Base-by-base conservation (phyloP, 352 stramenopile species). In the Pythium volutum region DNA sequence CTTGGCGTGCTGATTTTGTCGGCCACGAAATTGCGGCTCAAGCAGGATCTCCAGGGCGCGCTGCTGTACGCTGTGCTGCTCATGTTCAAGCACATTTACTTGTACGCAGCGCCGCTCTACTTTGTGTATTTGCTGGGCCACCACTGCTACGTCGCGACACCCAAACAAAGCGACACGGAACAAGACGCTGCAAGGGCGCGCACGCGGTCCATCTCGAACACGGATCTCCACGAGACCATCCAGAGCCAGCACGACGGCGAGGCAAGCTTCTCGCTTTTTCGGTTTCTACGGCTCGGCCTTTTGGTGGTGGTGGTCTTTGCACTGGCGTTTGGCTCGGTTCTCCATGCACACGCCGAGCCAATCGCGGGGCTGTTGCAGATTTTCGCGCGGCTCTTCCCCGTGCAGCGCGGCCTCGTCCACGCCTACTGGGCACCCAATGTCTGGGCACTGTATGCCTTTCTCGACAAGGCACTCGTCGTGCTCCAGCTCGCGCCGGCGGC, bases 361-460 rank as follows among this genome's bases (percentile, higher is more conserved):
- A 59, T 89, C 23, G 68, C 62, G 1, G 83, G 84, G 8, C 66
- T 91, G 48, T 75, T 73, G 55, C 96, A 99, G 77, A 96, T 99
- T 57, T 52, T 92, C 7, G 76, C 71, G 7, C 84, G 97, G 20
- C 77, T 99, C 12, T 99, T 99, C 70, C 97, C 97, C 0, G 98
- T 99, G 60, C 84, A 93, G 43, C 81, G 97, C 55, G 97, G 97
- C 3, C 77, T 99, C 6, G 95, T 97, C 20, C 97, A 99, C 68
- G 91, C 97, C 20, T 99, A 99, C 77, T 99, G 97, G 97, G 97
- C 97, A 3, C 96, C 95, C 8, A 99, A 99, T 69, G 66, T 98
- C 12, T 99, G 97, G 97, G 96, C 97, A 14, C 62, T 99, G 0
- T 99, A 99, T 64, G 82, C 81, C 2, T 95, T 97, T 50, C 38